A percentile compares a stretch with the other conserved stretches of the same genome.
Evolutionary conservation across 805 yeast genomes (phyloP).

Genomic region (Candida glaebosa): DNA sequence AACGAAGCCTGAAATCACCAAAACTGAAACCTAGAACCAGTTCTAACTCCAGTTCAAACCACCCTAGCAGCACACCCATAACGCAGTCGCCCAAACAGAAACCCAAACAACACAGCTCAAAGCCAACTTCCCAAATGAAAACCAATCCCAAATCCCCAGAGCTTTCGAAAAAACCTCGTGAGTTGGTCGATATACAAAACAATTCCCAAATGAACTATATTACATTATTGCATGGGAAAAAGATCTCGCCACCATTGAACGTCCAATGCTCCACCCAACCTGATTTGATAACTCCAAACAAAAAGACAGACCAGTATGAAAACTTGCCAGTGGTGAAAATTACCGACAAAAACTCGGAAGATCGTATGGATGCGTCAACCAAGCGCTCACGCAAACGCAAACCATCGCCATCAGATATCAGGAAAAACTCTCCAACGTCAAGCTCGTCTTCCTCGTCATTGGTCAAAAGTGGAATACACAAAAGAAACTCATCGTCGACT

Average conservation of each 20-base stretch:
- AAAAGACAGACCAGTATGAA: background rate
- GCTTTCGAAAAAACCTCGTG: background rate
- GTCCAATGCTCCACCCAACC: constrained; percentile 3
- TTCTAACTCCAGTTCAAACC: background rate
- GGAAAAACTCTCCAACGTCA: background rate
- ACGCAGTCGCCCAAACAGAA: background rate
- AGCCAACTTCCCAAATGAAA: too few species aligned
- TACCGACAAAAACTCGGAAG: too few species aligned
- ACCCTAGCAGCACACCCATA: too few species aligned
- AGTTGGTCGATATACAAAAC: background rate
- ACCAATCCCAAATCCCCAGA: background rate
- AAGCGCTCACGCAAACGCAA: too few species aligned
- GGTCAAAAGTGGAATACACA: background rate
- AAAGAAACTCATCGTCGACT: background rate
- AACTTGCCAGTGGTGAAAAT: background rate
- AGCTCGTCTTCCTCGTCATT: constrained; percentile 2
- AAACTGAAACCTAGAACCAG: background rate
- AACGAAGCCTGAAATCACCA: background rate
- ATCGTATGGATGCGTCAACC: too few species aligned
- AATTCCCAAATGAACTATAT: background rate
- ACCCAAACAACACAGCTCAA: background rate
- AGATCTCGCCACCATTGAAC: constrained; percentile 1
- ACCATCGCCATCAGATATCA: too few species aligned
- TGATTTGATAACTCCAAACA: background rate
- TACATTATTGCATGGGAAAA: background rate